A percentile compares a stretch with the other conserved stretches of the same genome.
Evolutionary conservation across 192 early-diverging fungal species (phyloP).

Genomic region (Endogone sp.): DNA sequence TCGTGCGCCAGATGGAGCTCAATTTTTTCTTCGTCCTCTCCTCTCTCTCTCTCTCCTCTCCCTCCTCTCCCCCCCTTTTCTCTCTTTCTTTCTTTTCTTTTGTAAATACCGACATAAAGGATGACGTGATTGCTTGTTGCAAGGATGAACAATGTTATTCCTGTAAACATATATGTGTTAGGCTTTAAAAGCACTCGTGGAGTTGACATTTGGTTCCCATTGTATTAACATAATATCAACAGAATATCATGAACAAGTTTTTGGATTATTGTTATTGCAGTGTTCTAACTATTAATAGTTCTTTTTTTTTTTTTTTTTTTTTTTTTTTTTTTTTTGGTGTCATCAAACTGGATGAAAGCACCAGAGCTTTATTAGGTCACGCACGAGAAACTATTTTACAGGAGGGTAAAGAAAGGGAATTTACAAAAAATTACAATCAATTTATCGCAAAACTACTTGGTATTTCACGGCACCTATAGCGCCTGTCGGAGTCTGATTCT

Average conservation of each 20-base stretch:
- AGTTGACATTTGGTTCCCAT: neutral
- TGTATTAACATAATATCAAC: neutral
- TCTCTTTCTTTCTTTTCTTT: neutral
- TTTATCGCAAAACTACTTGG: neutral
- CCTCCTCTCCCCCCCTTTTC: neutral
- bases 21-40: slow-evolving; percentile 10
- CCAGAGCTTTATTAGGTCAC: neutral
- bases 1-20: too few species aligned
- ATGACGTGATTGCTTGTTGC: neutral
- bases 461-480: too few species aligned
- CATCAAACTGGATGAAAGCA: neutral
- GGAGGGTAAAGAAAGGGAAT: neutral
- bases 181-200: neutral
- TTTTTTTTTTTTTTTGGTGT: neutral
- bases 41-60: slow-evolving; percentile 5
- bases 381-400: neutral
- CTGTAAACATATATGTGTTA: too few species aligned
- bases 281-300: too few species aligned
- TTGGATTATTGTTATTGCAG: neutral
- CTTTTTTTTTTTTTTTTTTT: too few species aligned
- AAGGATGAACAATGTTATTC: slow-evolving; percentile 8
- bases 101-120: neutral
- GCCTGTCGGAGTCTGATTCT: neutral
- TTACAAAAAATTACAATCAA: neutral
- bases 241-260: neutral